phyloP scores from a whole-genome alignment of 1,284 basidiomycete genomes.

The Phylloporus sp. region DNA sequence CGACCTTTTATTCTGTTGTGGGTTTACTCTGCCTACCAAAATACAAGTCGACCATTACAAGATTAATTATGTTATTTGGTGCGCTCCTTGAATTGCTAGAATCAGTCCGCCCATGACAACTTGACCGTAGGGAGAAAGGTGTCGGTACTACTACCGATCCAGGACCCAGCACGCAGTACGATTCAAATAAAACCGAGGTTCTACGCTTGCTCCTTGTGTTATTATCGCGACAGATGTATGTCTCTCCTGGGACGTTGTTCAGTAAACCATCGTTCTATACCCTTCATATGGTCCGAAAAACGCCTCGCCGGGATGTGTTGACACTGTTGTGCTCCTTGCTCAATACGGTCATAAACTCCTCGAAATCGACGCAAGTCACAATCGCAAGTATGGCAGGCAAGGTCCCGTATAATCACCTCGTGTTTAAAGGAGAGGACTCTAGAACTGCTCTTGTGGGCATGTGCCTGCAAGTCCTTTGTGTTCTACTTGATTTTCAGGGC shows the following conservation, averaged over 20 bases:
- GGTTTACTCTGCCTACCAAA: constrained; percentile 85
- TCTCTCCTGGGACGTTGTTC: constrained; percentile 74
- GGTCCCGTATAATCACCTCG: constrained; percentile 87
- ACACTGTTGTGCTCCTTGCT: constrained; percentile 90
- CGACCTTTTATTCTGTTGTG: constrained; percentile 90
- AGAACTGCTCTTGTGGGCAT: constrained; percentile 74
- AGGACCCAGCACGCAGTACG: constrained; percentile 71
- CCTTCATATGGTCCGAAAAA: constrained; percentile 79
- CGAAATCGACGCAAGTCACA: constrained; percentile 53
- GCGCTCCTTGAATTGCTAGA: constrained; percentile 36
- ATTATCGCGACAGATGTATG: constrained; percentile 88
- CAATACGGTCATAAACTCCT: constrained; percentile 85
- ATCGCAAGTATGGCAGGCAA: constrained; percentile 72
- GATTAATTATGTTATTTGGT: constrained; percentile 89
- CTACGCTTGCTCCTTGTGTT: constrained; percentile 85
- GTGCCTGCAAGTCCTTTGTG: constrained; percentile 79
- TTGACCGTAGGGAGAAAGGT: constrained; percentile 80
- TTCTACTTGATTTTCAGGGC: constrained; percentile 84
- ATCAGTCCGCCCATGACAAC: constrained; percentile 22
- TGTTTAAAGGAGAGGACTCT: constrained; percentile 87
- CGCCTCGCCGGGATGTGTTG: constrained; percentile 81
- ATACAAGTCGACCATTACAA: constrained; percentile 84
- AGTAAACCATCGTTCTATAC: constrained; percentile 77
- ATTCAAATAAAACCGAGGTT: constrained; percentile 86
- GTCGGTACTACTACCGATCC: constrained; percentile 83